Evolutionary conservation across 805 yeast species (phyloP), one percentile per base, ranked within the genome.

Genomic region (Debaryomyces prosopidis): DNA sequence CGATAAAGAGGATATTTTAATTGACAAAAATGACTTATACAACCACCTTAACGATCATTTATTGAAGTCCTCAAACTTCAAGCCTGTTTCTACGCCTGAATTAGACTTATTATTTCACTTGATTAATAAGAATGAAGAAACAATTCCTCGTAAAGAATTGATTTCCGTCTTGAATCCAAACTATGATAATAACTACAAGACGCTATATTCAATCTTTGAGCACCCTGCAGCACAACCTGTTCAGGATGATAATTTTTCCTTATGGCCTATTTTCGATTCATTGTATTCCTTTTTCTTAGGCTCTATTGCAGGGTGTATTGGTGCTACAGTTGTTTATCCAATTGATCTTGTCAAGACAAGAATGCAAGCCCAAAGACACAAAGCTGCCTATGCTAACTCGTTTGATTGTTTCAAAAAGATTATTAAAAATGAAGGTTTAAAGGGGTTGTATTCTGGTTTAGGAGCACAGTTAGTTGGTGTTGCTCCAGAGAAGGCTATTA

Each of bases 401-500:
- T 49, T 84, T 18, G 97, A 92, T 63, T 94, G 98, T 69, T 85
- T 91, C 64, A 69, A 75, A 37, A 89, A 90, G 60, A 89, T 91
- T 36, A 50, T 91, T 17, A 68, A 73, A 36, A 75, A 77, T 49
- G 98, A 92, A 69, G 97, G 97, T 42, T 59, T 86, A 40, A 71
- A 75, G 55, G 98, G 98, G 7, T 77, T 92, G 46, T 92, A 92
- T 67, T 85, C 96, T 4, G 99, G 99, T 44, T 74, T 92, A 42
- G 87, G 89, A 8, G 97, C 98, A 14, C 98, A 94, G 68, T 74
- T 92, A 58, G 82, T 94, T 40, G 99, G 99, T 54, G 98, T 92
- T 42, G 98, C 98, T 0, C 99, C 99, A 2, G 99, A 92, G 66
- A 92, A 92, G 73, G 98, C 98, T 36, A 92, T 92, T 59, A 92